Evolutionary conservation across 75 land plant genomes (phyloP).

Genomic region (Chamaecyparis obtusa): DNA sequence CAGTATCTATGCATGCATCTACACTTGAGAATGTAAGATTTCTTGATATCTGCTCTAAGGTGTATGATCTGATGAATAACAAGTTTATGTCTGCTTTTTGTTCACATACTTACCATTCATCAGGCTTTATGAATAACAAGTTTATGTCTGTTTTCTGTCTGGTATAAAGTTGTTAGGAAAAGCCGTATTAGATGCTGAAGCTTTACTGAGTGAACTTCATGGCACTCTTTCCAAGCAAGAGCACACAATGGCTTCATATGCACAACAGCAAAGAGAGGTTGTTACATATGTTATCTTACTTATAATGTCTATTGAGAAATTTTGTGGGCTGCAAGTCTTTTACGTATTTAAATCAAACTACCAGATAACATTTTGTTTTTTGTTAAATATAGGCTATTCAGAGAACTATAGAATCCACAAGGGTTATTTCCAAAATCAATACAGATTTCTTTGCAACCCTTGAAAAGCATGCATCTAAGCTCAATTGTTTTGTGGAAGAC

Average conservation of each 20-base stretch:
- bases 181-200: conserved; percentile 72
- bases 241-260: conserved; percentile 53
- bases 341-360: background rate
- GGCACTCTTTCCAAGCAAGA: conserved; percentile 58
- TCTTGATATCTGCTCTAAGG: background rate
- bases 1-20: conserved; percentile 66
- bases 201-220: conserved; percentile 62
- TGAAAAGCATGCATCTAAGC: conserved; percentile 61
- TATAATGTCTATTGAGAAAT: background rate
- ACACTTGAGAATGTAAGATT: conserved; percentile 69
- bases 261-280: conserved; percentile 82
- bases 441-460: conserved; percentile 59
- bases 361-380: background rate
- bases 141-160: conserved; percentile 3
- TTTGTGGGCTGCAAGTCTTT: background rate
- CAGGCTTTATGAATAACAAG: background rate
- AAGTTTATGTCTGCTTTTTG: background rate
- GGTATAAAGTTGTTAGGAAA: conserved; percentile 58
- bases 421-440: conserved; percentile 59
- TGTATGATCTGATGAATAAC: background rate
- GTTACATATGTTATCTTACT: conserved; percentile 1
- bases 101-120: background rate
- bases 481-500: conserved; percentile 51
- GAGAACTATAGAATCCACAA: conserved; percentile 60
- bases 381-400: conserved; percentile 51